Evolutionary conservation across 2,329 filamentous ascomycete genomes (phyloP).

Genomic region (Beauveria asiatica): DNA sequence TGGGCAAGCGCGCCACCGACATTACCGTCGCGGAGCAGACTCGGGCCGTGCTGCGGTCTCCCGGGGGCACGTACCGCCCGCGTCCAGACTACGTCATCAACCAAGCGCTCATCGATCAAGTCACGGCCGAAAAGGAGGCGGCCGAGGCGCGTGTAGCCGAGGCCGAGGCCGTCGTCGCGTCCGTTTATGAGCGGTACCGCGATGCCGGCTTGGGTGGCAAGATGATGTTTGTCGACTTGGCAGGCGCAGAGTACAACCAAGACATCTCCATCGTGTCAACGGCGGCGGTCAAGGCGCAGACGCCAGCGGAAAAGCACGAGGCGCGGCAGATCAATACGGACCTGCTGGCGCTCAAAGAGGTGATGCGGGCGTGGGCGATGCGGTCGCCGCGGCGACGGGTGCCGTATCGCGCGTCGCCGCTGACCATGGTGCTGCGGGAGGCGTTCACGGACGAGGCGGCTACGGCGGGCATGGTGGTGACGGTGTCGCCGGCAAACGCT

Average conservation of each 20-base stretch:
- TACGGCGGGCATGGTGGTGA: constrained; percentile 19
- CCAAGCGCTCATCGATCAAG: constrained; percentile 30
- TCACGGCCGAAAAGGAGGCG: constrained; percentile 28
- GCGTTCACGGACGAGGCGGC: constrained; percentile 21
- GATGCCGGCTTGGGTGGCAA: constrained; percentile 27
- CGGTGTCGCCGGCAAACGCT: constrained; percentile 26
- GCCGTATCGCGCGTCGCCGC: constrained; percentile 31
- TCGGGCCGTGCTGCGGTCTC: constrained; percentile 19
- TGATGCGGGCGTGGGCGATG: constrained; percentile 31
- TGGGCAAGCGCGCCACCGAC: constrained; percentile 20
- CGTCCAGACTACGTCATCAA: constrained; percentile 28
- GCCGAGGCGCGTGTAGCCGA: constrained; percentile 24
- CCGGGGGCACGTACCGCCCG: constrained; percentile 24
- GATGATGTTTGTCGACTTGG: constrained; percentile 36
- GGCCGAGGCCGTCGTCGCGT: constrained; percentile 25
- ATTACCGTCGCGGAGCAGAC: constrained; percentile 12
- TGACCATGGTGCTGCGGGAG: constrained; percentile 34
- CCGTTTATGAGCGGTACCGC: constrained; percentile 16
- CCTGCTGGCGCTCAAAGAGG: constrained; percentile 35
- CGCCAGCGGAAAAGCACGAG: constrained; percentile 30
- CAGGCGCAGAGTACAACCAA: constrained; percentile 34
- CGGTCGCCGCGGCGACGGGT: constrained; percentile 22
- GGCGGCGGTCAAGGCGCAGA: constrained; percentile 19
- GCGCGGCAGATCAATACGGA: constrained; percentile 37
- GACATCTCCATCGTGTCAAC: constrained; percentile 17